Evolutionary conservation across 2,329 filamentous ascomycete genomes (phyloP).

Genomic region (Colletotrichum paranaense): DNA sequence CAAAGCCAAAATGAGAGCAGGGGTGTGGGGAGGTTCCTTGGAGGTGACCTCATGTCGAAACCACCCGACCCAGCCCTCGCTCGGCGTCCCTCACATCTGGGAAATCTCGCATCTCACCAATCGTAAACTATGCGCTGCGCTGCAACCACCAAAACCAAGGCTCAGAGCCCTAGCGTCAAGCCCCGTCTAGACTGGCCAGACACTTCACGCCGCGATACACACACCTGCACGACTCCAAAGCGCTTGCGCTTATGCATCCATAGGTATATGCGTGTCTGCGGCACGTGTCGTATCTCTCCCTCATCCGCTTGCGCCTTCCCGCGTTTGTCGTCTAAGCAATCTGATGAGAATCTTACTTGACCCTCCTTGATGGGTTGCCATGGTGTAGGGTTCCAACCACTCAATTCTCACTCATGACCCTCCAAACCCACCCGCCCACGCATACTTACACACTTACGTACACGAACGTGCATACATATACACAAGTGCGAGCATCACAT

Average conservation of each 20-base stretch:
- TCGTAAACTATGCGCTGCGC: neutral
- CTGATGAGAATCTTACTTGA: constrained; percentile 7
- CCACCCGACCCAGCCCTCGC: no score
- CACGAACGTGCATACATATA: neutral
- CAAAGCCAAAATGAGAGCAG: no score
- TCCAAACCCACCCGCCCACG: neutral
- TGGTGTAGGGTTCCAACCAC: neutral
- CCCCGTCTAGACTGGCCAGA: neutral
- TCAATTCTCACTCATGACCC: neutral
- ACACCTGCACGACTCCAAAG: neutral
- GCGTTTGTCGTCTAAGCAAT: constrained; percentile 21
- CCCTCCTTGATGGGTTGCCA: neutral
- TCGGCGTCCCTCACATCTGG: neutral
- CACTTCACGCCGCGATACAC: neutral
- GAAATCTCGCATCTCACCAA: neutral
- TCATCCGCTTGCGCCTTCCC: constrained; percentile 9
- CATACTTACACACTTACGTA: neutral
- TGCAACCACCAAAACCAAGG: neutral
- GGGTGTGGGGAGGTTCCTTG: neutral
- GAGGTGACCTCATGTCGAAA: neutral
- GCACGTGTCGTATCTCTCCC: neutral
- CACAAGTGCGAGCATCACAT: neutral
- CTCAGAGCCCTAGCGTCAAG: constrained; percentile 24
- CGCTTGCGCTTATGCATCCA: neutral
- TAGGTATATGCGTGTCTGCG: neutral